Evolutionary conservation across 1,284 basidiomycete genomes (phyloP).

Genomic region (Ceratobasidium sp.): DNA sequence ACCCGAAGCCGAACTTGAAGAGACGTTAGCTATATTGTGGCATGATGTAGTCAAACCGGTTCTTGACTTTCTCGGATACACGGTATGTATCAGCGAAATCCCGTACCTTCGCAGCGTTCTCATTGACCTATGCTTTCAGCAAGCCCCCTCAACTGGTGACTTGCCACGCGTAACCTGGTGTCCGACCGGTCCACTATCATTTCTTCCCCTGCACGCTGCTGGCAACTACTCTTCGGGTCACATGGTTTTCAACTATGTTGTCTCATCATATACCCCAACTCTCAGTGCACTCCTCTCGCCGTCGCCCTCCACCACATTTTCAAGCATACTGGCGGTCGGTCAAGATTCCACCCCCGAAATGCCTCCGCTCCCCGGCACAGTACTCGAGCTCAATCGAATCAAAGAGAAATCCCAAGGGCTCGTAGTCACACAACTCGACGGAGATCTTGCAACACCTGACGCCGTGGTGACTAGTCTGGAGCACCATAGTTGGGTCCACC

Average conservation of each 20-base stretch:
- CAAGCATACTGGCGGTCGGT: background rate
- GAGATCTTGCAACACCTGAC: background rate
- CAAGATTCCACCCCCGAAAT: background rate
- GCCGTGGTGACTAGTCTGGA: background rate
- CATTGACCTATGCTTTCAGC: background rate
- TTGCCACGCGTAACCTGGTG: background rate
- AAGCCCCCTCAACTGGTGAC: background rate
- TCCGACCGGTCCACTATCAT: background rate
- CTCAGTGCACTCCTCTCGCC: too few species aligned
- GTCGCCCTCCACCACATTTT: background rate
- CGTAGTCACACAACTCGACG: background rate
- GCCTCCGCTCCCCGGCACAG: background rate
- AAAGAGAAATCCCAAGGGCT: background rate
- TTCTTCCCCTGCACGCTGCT: background rate
- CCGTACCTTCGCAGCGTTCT: background rate
- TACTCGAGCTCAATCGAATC: background rate
- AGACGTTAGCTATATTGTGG: background rate
- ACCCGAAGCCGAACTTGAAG: background rate
- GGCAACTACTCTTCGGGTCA: background rate
- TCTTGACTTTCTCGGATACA: background rate
- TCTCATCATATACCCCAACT: too few species aligned
- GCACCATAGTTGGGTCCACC: conserved; percentile 3
- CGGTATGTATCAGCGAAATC: background rate
- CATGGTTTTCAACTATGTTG: too few species aligned
- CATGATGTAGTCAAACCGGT: background rate